phyloP scores from a whole-genome alignment of 2,329 filamentous ascomycete genomes.

The Rhynchosporium graminicola region DNA sequence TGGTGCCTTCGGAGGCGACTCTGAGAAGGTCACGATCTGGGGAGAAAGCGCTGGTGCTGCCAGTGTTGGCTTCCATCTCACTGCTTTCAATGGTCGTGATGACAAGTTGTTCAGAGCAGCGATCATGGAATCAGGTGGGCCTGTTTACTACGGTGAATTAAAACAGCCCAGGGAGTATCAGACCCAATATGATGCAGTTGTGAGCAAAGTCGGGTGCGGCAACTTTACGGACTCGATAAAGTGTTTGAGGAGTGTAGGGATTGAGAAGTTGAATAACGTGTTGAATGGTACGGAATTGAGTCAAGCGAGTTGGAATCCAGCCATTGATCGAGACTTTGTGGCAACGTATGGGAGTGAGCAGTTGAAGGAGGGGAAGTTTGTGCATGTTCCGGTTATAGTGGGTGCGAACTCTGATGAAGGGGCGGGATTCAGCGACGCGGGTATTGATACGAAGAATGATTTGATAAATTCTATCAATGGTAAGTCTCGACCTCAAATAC shows the following conservation, averaged over 20 bases:
- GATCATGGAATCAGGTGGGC: slow-evolving; percentile 47
- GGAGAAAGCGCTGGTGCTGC: slow-evolving; percentile 47
- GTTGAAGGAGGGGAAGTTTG: slow-evolving; percentile 39
- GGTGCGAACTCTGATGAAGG: slow-evolving; percentile 43
- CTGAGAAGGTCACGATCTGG: slow-evolving; percentile 44
- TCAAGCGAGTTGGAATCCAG: slow-evolving; percentile 37
- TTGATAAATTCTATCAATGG: slow-evolving; percentile 17
- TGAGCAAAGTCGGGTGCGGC: slow-evolving; percentile 37
- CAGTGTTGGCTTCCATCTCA: slow-evolving; percentile 45
- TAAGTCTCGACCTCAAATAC: slow-evolving; percentile 10
- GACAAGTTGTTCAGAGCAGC: slow-evolving; percentile 54
- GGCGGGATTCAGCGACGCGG: slow-evolving; percentile 44
- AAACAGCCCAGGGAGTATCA: slow-evolving; percentile 30
- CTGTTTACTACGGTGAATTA: slow-evolving; percentile 10
- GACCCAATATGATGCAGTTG: slow-evolving; percentile 41
- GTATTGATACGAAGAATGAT: slow-evolving; percentile 21
- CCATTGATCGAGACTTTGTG: slow-evolving; percentile 43
- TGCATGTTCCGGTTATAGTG: slow-evolving; percentile 47
- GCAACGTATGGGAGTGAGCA: slow-evolving; percentile 39
- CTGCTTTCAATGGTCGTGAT: slow-evolving; percentile 55
- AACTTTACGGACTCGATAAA: slow-evolving; percentile 29
- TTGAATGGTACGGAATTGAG: slow-evolving; percentile 37
- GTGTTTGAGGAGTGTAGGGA: slow-evolving; percentile 36
- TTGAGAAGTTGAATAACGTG: slow-evolving; percentile 36
- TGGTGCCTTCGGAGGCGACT: slow-evolving; percentile 36